Evolutionary conservation across 352 stramenopile species (phyloP).

Genomic region (Phytophthora sp.): DNA sequence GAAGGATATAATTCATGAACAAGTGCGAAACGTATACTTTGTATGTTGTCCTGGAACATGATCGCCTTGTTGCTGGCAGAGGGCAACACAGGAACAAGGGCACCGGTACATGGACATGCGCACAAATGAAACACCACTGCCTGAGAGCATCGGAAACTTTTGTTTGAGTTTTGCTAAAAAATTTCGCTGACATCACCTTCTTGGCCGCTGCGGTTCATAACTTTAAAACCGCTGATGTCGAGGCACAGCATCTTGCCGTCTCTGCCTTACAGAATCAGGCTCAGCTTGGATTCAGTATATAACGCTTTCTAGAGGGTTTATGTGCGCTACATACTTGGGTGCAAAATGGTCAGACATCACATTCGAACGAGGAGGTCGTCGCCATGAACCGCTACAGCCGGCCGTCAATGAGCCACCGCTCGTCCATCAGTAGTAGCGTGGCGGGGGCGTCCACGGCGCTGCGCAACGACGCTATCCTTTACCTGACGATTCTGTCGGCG

Average conservation of each 20-base stretch:
- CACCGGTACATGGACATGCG: neutral
- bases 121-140: neutral
- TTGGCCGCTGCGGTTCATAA: constrained; percentile 5
- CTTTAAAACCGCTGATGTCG: too few species aligned
- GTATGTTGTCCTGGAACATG: neutral
- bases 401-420: constrained; percentile 38
- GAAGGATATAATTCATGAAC: too few species aligned
- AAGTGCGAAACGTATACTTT: too few species aligned
- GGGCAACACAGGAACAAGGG: too few species aligned
- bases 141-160: neutral
- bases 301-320: neutral
- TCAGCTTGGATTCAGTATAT: constrained; percentile 18
- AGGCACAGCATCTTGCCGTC: constrained; percentile 4
- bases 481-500: constrained; percentile 68
- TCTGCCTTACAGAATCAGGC: constrained; percentile 18
- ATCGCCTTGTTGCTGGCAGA: constrained; percentile 9
- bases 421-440: constrained; percentile 42
- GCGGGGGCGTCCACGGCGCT: constrained; percentile 39
- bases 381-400: constrained; percentile 34
- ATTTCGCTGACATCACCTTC: constrained; percentile 9
- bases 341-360: constrained; percentile 15
- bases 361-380: constrained; percentile 7
- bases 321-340: constrained; percentile 21
- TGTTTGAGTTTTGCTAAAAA: neutral
- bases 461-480: constrained; percentile 76